phyloP scores from a whole-genome alignment of 495 filamentous ascomycete species.

The Talaromyces proteolyticus region DNA sequence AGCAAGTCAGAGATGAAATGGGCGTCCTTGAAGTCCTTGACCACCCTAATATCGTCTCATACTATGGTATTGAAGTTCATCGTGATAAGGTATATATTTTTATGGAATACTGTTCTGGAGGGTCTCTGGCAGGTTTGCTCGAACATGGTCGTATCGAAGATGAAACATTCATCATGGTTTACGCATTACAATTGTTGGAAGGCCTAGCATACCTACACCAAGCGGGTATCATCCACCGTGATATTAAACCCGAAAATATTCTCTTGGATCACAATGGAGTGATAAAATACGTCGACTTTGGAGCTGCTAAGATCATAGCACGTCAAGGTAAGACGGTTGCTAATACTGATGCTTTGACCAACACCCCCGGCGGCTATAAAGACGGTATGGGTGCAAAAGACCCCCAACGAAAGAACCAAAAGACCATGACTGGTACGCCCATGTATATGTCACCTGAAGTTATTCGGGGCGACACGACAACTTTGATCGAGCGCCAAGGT shows the following conservation, averaged over 20 bases:
- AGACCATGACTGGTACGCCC: constrained; percentile 93
- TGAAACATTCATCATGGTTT: constrained; percentile 96
- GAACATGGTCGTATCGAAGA: constrained; percentile 98
- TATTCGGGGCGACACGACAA: constrained; percentile 71
- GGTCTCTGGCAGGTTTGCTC: constrained; percentile 81
- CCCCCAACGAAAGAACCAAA: constrained; percentile 58
- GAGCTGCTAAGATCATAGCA: constrained; percentile 94
- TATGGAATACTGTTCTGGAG: constrained; percentile 98
- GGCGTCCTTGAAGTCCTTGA: constrained; percentile 89
- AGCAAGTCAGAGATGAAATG: constrained; percentile 96
- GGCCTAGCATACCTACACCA: constrained; percentile 94
- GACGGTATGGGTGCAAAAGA: constrained; percentile 24
- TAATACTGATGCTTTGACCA: constrained; percentile 48
- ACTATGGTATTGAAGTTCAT: constrained; percentile 97
- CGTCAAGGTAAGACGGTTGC: constrained; percentile 85
- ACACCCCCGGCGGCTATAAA: constrained; percentile 23
- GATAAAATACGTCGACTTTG: constrained; percentile 99
- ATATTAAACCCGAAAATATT: constrained; percentile 99
- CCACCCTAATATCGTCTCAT: constrained; percentile 95
- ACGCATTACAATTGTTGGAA: constrained; percentile 91
- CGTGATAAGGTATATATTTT: constrained; percentile 99
- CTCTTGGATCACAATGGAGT: constrained; percentile 96
- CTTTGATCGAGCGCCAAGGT: constrained; percentile 57
- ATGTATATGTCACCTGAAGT: constrained; percentile 99
- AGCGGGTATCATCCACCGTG: constrained; percentile 83